Evolutionary conservation across 2,329 filamentous ascomycete species (phyloP).

Genomic region (Penicillium sp.): DNA sequence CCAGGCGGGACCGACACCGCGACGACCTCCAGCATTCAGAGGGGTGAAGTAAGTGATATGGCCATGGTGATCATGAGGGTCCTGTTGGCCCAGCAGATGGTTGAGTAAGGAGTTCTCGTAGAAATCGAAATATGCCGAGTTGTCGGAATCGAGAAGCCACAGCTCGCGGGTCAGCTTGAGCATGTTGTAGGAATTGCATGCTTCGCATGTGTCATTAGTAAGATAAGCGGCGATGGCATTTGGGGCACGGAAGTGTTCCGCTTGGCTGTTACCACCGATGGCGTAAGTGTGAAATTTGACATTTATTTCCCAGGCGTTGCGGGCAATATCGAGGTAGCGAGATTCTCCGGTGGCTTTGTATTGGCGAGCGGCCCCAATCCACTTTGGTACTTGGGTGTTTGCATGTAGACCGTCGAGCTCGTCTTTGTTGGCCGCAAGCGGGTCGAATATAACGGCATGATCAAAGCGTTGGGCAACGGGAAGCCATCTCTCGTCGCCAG

Average conservation of each 20-base stretch:
- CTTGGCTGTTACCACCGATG: constrained; percentile 54
- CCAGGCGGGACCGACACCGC: constrained; percentile 54
- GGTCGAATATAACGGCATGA: constrained; percentile 48
- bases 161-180: constrained; percentile 55
- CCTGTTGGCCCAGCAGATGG: not conserved
- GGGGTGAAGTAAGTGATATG: constrained; percentile 56
- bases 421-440: constrained; percentile 48
- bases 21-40: constrained; percentile 47
- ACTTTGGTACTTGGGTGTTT: constrained; percentile 55
- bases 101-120: constrained; percentile 40
- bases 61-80: constrained; percentile 37
- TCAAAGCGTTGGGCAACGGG: constrained; percentile 51
- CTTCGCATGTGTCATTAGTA: constrained; percentile 49
- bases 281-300: constrained; percentile 51
- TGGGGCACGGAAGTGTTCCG: constrained; percentile 51
- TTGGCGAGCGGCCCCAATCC: constrained; percentile 51
- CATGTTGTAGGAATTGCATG: constrained; percentile 58
- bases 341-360: constrained; percentile 49
- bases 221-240: constrained; percentile 49
- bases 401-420: constrained; percentile 50
- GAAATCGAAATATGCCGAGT: constrained; percentile 51
- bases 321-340: constrained; percentile 49
- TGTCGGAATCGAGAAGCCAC: constrained; percentile 45
- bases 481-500: constrained; percentile 48
- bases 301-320: constrained; percentile 51